Conservation (phyloP, 148 eudicot genomes). For the Chenopodium formosanum region DNA sequence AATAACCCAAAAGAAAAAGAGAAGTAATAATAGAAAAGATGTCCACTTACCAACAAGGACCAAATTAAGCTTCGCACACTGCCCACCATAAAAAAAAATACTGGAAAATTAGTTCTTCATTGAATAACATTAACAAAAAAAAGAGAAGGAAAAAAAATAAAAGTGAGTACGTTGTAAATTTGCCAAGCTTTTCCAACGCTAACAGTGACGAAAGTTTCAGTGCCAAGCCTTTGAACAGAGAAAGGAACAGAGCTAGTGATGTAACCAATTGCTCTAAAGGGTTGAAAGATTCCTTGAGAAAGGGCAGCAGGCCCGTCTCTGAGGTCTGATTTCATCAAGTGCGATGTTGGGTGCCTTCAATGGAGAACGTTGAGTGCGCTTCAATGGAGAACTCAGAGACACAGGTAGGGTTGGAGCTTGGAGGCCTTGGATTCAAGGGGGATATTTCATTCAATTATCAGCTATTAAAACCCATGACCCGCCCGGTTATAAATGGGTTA, state of each 20-base stretch:
- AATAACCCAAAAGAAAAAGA: background rate
- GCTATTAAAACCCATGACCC: too few relatives aligned
- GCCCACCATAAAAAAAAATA: slow-evolving; percentile 28
- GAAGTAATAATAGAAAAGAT: background rate
- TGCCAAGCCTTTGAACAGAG: slow-evolving; percentile 73
- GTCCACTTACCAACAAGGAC: slow-evolving; percentile 82
- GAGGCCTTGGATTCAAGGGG: too few relatives aligned
- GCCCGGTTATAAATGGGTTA: too few relatives aligned
- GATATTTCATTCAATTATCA: too few relatives aligned
- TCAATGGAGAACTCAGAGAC: too few relatives aligned
- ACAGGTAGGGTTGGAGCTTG: too few relatives aligned
- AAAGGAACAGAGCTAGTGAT: slow-evolving; percentile 80
- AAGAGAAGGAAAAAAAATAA: background rate
- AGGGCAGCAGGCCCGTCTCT: too few relatives aligned
- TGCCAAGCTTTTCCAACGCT: slow-evolving; percentile 96
- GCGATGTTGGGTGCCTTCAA: too few relatives aligned
- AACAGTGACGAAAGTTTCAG: slow-evolving; percentile 94
- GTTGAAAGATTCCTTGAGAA: slow-evolving; percentile 74
- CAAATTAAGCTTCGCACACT: slow-evolving; percentile 96
- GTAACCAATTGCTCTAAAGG: slow-evolving; percentile 91
- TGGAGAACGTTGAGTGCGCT: too few relatives aligned
- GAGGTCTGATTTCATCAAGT: too few relatives aligned
- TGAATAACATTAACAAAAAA: background rate
- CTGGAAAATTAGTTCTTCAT: background rate
- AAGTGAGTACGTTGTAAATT: slow-evolving; percentile 61